These are phyloP conservation scores for Colletotrichum siamense DNA, from an alignment of 2,329 filamentous ascomycete genomes.

Conservation along the genomic window DNA sequence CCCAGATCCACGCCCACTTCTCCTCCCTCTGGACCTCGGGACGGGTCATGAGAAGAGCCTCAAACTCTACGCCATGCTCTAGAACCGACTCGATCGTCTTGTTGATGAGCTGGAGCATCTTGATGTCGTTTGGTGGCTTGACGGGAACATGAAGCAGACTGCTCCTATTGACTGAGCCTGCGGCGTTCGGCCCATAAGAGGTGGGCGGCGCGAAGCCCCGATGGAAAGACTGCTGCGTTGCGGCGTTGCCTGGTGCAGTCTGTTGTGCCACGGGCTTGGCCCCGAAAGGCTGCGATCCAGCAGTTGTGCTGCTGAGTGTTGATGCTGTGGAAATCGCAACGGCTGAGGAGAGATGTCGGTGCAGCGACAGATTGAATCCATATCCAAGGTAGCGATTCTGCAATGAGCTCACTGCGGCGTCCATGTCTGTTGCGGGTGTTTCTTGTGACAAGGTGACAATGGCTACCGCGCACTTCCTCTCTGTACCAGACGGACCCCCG, in stretches of 20 bases:
- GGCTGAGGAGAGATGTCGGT: slow-evolving; percentile 82
- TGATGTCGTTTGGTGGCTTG: slow-evolving; percentile 77
- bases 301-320: slow-evolving; percentile 47
- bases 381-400: slow-evolving; percentile 87
- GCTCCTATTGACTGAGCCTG: slow-evolving; percentile 46
- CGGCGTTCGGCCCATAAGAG: slow-evolving; percentile 60
- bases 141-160: slow-evolving; percentile 72
- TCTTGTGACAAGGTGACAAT: slow-evolving; percentile 83
- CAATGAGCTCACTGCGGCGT: slow-evolving; percentile 76
- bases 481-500: slow-evolving; percentile 54
- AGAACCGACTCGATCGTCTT: slow-evolving; percentile 83
- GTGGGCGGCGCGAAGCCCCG: slow-evolving; percentile 78
- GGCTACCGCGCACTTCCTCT: slow-evolving; percentile 76
- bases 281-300: slow-evolving; percentile 74
- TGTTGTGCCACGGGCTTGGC: slow-evolving; percentile 67
- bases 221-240: slow-evolving; percentile 49
- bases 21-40: slow-evolving; percentile 84
- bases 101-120: slow-evolving; percentile 83
- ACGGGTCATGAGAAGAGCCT: slow-evolving; percentile 88
- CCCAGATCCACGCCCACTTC: slow-evolving; percentile 94
- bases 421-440: slow-evolving; percentile 83
- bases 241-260: slow-evolving; percentile 37
- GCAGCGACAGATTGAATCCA: slow-evolving; percentile 81
- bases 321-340: slow-evolving; percentile 49
- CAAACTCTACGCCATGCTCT: slow-evolving; percentile 83